These are phyloP conservation scores for Hypomontagnella submonticulosa DNA, from an alignment of 495 filamentous ascomycete species.

Conservation along the genomic window DNA sequence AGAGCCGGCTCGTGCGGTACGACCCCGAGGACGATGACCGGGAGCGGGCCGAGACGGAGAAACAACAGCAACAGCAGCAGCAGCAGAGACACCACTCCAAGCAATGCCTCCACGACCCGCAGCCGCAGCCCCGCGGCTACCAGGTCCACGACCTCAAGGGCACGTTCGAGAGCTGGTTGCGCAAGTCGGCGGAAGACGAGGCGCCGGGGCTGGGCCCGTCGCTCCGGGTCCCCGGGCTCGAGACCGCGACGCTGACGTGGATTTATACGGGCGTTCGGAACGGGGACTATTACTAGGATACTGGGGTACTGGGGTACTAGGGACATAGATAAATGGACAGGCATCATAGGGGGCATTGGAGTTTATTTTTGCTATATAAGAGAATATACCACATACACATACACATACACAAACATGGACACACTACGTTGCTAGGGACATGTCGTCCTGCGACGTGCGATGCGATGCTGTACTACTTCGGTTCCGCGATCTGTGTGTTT, in stretches of 20 bases:
- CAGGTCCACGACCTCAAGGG: slow-evolving; percentile 46
- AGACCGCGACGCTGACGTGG: slow-evolving; percentile 47
- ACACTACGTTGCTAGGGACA: too few species aligned
- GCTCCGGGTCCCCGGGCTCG: slow-evolving; percentile 34
- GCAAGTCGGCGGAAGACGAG: slow-evolving; percentile 35
- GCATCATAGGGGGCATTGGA: not conserved
- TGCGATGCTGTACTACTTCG: too few species aligned
- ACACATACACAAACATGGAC: too few species aligned
- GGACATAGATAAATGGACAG: not conserved
- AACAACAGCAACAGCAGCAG: not conserved
- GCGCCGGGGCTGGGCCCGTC: slow-evolving; percentile 11
- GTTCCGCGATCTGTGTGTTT: too few species aligned
- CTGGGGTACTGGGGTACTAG: not conserved
- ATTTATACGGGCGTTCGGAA: slow-evolving; percentile 41
- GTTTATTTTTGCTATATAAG: not conserved
- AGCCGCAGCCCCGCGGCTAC: slow-evolving; percentile 41
- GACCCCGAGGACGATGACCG: slow-evolving; percentile 51
- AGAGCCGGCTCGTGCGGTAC: slow-evolving; percentile 57
- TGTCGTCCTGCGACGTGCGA: too few species aligned
- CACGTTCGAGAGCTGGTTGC: slow-evolving; percentile 46
- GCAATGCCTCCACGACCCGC: slow-evolving; percentile 37
- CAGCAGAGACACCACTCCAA: slow-evolving; percentile 26
- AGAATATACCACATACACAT: too few species aligned
- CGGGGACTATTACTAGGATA: slow-evolving; percentile 25
- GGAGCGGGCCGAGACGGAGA: slow-evolving; percentile 33